Base-by-base conservation (phyloP, 495 filamentous ascomycete genomes). In the Copromyces sp. region DNA sequence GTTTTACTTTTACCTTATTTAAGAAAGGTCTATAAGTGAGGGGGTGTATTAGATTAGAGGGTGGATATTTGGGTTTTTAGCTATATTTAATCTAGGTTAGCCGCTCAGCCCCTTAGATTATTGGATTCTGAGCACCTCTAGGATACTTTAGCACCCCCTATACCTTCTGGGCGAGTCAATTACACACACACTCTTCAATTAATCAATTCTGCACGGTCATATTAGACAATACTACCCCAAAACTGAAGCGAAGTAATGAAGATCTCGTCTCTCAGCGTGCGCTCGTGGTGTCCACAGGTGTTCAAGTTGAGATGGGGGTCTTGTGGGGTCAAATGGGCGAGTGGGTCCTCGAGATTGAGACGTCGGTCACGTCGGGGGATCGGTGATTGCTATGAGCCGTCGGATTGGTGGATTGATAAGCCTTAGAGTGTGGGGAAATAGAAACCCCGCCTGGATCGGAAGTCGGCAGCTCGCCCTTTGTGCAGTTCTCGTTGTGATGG, bases 401-500 rank as follows among this genome's bases (percentile, higher is more conserved):
- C 16, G 35, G 24, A 61, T 61, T 61, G 24, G 53, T 35, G 53
- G 53, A 61, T 17, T 16, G 53, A 32, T 17, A 61, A 61, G 47
- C 47, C 47, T 20, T 59, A 59, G 47, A 59, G 29, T 61, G 29
- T 72, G 71, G 29, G 59, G 71, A 40, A 40, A 68, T 61, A 39
- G 32, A 32, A 32, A 61, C 71, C 29, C 17, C 41, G 24, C 44
- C 17, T 70, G 35, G 41, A 70, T 70, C 71, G 71, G 71, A 35
- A 40, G 71, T 73, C 71, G 71, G 71, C 71, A 73, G 68, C 71
- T 73, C 41, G 68, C 68, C 38, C 41, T 39, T 32, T 70, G 72
- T 68, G 37, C 69, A 32, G 38, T 16, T 35, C 35, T 38, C 2
- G 11, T 65, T n/a, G 44, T 44, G 69, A 35, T 40, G 7, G 39